Evolutionary conservation across 768 basidiomycete genomes (phyloP).

Genomic region (Lentinula aciculospora): DNA sequence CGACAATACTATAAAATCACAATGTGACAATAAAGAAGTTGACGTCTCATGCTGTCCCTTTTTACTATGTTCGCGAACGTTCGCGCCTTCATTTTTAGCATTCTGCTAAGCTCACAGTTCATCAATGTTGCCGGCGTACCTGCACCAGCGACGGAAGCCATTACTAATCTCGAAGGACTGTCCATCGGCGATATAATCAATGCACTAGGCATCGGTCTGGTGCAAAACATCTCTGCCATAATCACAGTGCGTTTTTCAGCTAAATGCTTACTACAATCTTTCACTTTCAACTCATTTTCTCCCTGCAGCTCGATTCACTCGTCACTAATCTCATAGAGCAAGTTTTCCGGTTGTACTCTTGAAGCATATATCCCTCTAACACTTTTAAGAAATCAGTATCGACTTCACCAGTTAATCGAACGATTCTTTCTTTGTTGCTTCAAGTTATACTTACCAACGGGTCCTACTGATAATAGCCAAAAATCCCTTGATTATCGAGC

Average conservation of each 20-base stretch:
- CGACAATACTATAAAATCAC: no score
- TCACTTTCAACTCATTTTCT: background rate
- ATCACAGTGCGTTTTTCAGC: conserved; percentile 30
- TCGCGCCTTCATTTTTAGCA: background rate
- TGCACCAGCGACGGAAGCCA: background rate
- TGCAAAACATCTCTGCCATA: conserved; percentile 30
- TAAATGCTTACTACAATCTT: no score
- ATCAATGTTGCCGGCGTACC: conserved; percentile 20
- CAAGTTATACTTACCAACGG: background rate
- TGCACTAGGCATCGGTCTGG: conserved; percentile 31
- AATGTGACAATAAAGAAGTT: background rate
- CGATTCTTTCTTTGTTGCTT: background rate
- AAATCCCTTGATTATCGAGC: conserved; percentile 39
- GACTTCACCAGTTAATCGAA: conserved; percentile 35
- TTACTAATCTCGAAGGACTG: conserved; percentile 15
- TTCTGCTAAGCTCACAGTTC: conserved; percentile 12
- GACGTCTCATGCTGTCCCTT: no score
- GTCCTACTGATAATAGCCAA: conserved; percentile 19
- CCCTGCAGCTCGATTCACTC: conserved; percentile 28
- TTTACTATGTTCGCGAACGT: background rate
- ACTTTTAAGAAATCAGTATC: conserved; percentile 17
- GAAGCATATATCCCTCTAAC: background rate
- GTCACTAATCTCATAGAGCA: conserved; percentile 29
- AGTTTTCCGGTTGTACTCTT: conserved; percentile 9
- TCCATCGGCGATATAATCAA: conserved; percentile 34